Conservation (phyloP, 345 rosid species). For the Rhodamnia rubescens region DNA sequence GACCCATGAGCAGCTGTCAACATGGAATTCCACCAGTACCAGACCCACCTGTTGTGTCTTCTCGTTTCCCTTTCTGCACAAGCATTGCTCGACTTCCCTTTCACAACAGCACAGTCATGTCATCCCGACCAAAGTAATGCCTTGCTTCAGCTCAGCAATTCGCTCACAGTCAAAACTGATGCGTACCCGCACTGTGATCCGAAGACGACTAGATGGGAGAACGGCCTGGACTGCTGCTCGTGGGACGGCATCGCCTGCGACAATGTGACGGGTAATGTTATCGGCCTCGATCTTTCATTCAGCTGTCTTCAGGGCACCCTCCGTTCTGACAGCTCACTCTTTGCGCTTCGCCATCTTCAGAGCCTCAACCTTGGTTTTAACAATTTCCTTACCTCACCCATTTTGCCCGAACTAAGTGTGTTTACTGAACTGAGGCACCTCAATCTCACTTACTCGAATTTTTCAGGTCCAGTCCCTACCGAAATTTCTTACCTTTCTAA, state of each 20-base stretch:
- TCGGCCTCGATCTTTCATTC: not conserved
- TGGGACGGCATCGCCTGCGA: not conserved
- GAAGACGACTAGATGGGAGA: not conserved
- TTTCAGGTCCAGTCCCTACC: not conserved
- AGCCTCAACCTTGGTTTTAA: not conserved
- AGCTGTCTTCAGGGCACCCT: not conserved
- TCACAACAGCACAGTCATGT: not conserved
- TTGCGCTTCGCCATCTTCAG: not conserved
- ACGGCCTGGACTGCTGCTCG: not conserved
- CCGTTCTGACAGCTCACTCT: not conserved
- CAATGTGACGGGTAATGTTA: not conserved
- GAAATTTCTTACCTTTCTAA: constrained; percentile 3
- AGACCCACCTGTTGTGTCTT: too few relatives aligned
- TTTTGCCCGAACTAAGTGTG: not conserved
- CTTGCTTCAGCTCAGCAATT: not conserved
- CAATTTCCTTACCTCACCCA: not conserved
- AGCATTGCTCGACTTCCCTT: not conserved
- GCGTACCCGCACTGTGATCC: not conserved
- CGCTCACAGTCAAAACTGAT: not conserved
- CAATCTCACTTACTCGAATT: not conserved
- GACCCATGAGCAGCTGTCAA: too few relatives aligned
- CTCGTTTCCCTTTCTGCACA: too few relatives aligned
- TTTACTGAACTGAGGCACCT: not conserved
- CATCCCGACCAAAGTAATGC: not conserved
- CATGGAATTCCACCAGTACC: too few relatives aligned